Evolutionary conservation across 345 rosid species (phyloP).

Genomic region (Gossypium turneri): DNA sequence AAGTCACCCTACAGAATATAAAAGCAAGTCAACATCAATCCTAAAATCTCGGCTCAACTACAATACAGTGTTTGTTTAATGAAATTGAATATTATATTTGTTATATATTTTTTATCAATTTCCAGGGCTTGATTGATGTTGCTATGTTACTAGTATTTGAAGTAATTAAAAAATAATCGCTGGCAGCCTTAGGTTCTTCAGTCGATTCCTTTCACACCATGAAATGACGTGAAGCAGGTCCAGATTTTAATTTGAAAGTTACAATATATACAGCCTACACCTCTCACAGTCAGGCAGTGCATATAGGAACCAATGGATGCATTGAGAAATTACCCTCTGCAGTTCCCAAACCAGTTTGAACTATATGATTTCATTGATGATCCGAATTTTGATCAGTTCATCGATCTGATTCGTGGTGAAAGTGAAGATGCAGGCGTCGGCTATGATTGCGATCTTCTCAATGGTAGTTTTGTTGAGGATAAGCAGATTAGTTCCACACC

Average conservation of each 20-base stretch:
- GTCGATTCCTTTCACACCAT: constrained; percentile 10
- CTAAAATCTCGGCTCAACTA: not conserved
- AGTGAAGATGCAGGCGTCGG: constrained; percentile 23
- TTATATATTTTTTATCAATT: not conserved
- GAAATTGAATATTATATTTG: not conserved
- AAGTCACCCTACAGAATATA: not conserved
- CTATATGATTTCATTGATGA: constrained; percentile 46
- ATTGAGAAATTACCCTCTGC: constrained; percentile 8
- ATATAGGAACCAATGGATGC: constrained; percentile 13
- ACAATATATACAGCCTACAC: not conserved
- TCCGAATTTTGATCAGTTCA: constrained; percentile 56
- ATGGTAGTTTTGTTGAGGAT: constrained; percentile 31
- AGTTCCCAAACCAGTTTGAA: constrained; percentile 34
- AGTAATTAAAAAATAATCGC: not conserved
- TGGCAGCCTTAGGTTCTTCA: not conserved
- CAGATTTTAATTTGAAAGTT: not conserved
- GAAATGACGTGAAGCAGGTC: not conserved
- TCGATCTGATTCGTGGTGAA: constrained; percentile 56
- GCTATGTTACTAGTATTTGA: not conserved
- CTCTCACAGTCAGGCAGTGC: not conserved
- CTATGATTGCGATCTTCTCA: constrained; percentile 35
- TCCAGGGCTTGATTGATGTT: not conserved
- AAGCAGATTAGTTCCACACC: constrained; percentile 27
- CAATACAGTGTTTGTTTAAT: not conserved
- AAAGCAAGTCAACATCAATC: not conserved